phyloP scores from a whole-genome alignment of 768 basidiomycete species.

The Dioszegia hungarica region DNA sequence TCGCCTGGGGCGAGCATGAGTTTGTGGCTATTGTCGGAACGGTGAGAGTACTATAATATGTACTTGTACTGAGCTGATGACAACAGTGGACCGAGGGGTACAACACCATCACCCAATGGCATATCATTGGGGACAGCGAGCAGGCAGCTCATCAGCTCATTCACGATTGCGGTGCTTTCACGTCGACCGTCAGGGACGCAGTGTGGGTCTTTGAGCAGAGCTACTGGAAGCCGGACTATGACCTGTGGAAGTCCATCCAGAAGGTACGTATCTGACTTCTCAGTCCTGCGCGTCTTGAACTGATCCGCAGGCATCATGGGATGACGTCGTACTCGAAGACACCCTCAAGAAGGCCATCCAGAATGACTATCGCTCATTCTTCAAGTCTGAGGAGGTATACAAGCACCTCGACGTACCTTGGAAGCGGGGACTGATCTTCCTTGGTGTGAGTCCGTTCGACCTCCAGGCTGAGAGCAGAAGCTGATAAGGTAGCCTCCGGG shows the following conservation, averaged over 20 bases:
- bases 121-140: conserved; percentile 17
- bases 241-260: conserved; percentile 55
- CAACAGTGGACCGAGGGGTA: conserved; percentile 19
- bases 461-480: background rate
- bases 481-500: conserved; percentile 52
- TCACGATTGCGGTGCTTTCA: conserved; percentile 13
- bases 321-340: conserved; percentile 38
- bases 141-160: conserved; percentile 22
- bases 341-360: conserved; percentile 63
- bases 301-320: conserved; percentile 35
- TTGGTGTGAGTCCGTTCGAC: conserved; percentile 56
- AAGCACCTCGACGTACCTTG: conserved; percentile 71
- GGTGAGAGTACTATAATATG: conserved; percentile 14
- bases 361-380: conserved; percentile 75
- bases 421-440: conserved; percentile 83
- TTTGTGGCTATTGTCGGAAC: conserved; percentile 24
- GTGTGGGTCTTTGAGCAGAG: conserved; percentile 72
- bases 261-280: conserved; percentile 17
- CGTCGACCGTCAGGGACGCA: conserved; percentile 18
- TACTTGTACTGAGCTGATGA: background rate
- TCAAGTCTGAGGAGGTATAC: conserved; percentile 67
- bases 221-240: conserved; percentile 61
- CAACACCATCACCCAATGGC: conserved; percentile 21
- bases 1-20: conserved; percentile 25
- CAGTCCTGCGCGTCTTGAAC: background rate